Base-by-base conservation (phyloP, 768 basidiomycete species). In the Gloeostereum incarnatum region DNA sequence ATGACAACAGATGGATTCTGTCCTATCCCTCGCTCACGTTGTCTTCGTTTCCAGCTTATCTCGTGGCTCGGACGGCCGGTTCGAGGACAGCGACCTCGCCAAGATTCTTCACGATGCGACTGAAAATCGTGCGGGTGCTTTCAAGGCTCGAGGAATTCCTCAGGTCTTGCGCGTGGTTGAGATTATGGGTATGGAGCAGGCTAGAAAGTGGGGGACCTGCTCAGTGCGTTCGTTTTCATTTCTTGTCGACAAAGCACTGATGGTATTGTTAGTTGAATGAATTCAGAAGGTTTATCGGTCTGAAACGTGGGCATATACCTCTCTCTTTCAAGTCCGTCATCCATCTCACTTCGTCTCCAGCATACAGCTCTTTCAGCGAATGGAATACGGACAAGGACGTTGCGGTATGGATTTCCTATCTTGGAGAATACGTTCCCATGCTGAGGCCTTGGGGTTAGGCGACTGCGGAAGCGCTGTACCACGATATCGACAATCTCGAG, bases 151-250 rank as follows among this genome's bases (percentile, higher is more conserved):
- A 2, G 67, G 69, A 3, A 68, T 68, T 0, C 72, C 75, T 0
- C 52, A 49, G 2, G 65, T 62, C 3, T 49, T 78, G 44, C 54
- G 70, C 10, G 50, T 74, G 31, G 60, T 77, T 19, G 78, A 80
- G 49, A 67, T 76, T 11, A 56, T 78, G 58, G 69, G 68, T 1
- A 77, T 80, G 27, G 53, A 61, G 33, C 74, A 76, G 52, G 65
- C 69, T 3, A 54, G 78, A 31, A 44, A 45, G 4, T 78, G 76
- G 75, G 75, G 75, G 22, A 62, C 68, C 1, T 71, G 71, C 47
- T 66, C 69, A 3, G 45, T 50, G 34, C 24, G 44, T 41, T 23
- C 40, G 18, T 18, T 24, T 31, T 20, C 22, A 6, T 23, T 25
- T 17, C 9, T 22, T 4, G 7, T 17, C 14, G 31, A 18, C 25